Conservation (phyloP, 441 rosid species). For the Corymbia citriodora region DNA sequence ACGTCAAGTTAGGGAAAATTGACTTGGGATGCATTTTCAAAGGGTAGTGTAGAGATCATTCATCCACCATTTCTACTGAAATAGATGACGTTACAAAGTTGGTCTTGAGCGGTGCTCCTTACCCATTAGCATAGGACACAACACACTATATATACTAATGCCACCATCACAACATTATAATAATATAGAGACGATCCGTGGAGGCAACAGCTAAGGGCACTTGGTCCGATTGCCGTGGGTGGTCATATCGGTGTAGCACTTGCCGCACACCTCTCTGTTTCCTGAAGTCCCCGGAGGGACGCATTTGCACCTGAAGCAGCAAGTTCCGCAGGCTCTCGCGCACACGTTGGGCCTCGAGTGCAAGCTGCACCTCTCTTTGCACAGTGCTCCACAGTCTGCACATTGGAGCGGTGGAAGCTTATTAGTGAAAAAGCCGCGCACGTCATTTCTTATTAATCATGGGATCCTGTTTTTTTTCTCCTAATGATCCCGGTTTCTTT, state of each 20-base stretch:
- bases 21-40: not conserved
- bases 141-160: not conserved
- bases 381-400: constrained; percentile 25
- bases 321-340: constrained; percentile 36
- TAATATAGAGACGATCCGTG: not conserved
- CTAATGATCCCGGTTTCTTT: not conserved
- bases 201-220: constrained; percentile 25
- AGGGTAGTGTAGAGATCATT: not conserved
- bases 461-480: not conserved
- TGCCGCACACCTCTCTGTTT: constrained; percentile 43
- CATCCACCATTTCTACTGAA: not conserved
- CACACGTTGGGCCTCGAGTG: constrained; percentile 41
- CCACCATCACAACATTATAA: not conserved
- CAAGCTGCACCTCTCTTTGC: constrained; percentile 26
- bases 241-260: constrained; percentile 53
- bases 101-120: not conserved
- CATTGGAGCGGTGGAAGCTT: not conserved
- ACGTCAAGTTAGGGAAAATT: not conserved
- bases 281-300: constrained; percentile 54
- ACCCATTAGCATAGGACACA: not conserved
- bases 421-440: not conserved
- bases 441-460: not conserved
- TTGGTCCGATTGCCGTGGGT: constrained; percentile 43
- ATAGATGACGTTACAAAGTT: not conserved
- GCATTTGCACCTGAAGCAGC: constrained; percentile 39